A percentile compares a stretch with the other conserved stretches of the same genome.
These are phyloP conservation scores for Macrolepiota albuminosa DNA, from an alignment of 768 basidiomycete genomes.

Conservation along the genomic window DNA sequence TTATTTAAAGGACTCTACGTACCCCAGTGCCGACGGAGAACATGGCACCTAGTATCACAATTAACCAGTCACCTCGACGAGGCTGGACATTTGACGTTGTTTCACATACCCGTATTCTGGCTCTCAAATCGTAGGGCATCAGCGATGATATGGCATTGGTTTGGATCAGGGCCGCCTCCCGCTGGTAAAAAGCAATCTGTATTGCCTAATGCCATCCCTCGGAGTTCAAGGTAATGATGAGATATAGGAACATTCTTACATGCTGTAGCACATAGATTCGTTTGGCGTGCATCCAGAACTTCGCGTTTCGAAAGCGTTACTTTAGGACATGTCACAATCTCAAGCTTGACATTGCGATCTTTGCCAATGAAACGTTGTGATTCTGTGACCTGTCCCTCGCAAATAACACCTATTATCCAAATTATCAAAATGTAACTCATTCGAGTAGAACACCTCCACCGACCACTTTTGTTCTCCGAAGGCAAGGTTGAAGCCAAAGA, in stretches of 20 bases:
- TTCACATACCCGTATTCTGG: conserved; percentile 35
- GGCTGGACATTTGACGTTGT: not conserved
- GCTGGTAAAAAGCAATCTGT: conserved; percentile 42
- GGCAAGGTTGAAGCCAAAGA: conserved; percentile 2
- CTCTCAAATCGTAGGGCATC: conserved; percentile 43
- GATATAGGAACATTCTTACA: conserved; percentile 24
- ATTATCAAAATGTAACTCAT: not conserved
- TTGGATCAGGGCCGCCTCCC: conserved; percentile 43
- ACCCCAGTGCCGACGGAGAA: conserved; percentile 29
- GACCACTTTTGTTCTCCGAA: not conserved
- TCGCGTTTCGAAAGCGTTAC: conserved; percentile 5
- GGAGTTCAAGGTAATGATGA: not conserved
- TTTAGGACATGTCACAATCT: conserved; percentile 28
- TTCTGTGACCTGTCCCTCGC: conserved; percentile 18
- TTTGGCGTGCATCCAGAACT: conserved; percentile 21
- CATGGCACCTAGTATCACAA: conserved; percentile 19
- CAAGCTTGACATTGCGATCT: conserved; percentile 37
- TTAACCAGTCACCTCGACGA: not conserved
- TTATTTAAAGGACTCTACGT: not conserved
- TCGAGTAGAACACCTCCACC: not conserved
- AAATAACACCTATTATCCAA: conserved; percentile 12
- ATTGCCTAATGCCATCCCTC: conserved; percentile 21
- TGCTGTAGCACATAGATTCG: conserved; percentile 36
- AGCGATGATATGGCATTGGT: conserved; percentile 44
- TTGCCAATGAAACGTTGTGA: conserved; percentile 34